Evolutionary conservation across 208 protist species (phyloP), one percentile per base, ranked within the genome.

Genomic region (Leishmania braziliensis): DNA sequence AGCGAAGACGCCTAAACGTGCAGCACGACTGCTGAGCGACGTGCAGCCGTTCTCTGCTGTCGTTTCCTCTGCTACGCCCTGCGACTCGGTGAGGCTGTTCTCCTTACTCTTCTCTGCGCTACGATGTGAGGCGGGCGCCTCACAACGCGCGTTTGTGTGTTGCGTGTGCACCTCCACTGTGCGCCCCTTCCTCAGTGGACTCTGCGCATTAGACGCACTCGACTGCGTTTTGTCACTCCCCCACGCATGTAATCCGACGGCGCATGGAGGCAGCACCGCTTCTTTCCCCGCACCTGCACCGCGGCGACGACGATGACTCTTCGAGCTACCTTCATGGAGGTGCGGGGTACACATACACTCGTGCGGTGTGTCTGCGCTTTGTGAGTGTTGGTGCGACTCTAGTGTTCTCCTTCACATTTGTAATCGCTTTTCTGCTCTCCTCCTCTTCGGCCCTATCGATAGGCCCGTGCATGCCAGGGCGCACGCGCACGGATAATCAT

Each of bases 1-100:
- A 77, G 83, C 23, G 85, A 83, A 0, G 69, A 84, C 43, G 71
- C 63, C 16, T 66, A 77, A 36, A 10, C 18, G 16, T 50, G 18
- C 23, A 43, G 20, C 36, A 62, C 56, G 2, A 51, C 23, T 51
- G 58, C 39, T 1, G 53, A 71, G 75, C 23, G 75, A 69, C 23
- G 75, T 80, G 51, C 18, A 16, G 51, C 39, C 39, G 20, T 18
- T 73, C 23, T 54, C 36, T 51, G 18, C 48, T 3, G 46, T 3
- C 36, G 10, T 54, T 26, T 26, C 46, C 23, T 26, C 43, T 29
- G 8, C 23, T 29, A 8, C 6, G 51, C 2, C 69, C 10, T 20
- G 46, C 46, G 48, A 23, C 18, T 39, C 26, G 46, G 69, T n/a
- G 10, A 16, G 2, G 23, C 20, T 51, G 26, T 54, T 51, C 46